These are phyloP conservation scores for Cochlearia excelsa DNA, from an alignment of 345 rosid species.

Conservation along the genomic window DNA sequence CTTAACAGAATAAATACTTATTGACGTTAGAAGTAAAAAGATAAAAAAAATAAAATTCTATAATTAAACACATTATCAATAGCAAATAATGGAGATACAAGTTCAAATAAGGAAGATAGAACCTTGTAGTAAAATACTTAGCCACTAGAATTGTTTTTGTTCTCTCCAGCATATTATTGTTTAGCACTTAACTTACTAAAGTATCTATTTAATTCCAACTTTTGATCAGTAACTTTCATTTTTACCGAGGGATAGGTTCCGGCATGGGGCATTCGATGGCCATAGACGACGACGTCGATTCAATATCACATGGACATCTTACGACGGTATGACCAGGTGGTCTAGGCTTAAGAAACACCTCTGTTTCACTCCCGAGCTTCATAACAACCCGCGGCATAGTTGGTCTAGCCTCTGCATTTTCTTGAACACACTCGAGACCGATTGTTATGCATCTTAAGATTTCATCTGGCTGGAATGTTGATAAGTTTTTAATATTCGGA, in stretches of 20 bases:
- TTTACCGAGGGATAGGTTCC: neutral
- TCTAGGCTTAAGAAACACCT: neutral
- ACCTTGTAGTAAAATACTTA: too few relatives aligned
- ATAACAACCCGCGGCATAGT: neutral
- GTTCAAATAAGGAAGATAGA: too few relatives aligned
- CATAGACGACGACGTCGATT: neutral
- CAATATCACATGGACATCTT: neutral
- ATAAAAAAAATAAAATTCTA: too few relatives aligned
- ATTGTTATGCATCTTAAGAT: conserved; percentile 1
- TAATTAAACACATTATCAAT: too few relatives aligned
- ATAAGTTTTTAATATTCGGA: neutral
- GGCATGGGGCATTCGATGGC: neutral
- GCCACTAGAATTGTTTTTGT: too few relatives aligned
- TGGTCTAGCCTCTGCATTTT: neutral
- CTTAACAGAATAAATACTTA: too few relatives aligned
- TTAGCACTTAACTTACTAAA: too few relatives aligned
- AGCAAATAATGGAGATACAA: too few relatives aligned
- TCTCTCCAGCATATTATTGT: too few relatives aligned
- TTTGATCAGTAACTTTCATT: too few relatives aligned
- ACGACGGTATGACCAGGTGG: neutral
- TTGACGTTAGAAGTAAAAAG: too few relatives aligned
- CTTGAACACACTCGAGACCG: conserved; percentile 3
- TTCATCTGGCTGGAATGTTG: neutral
- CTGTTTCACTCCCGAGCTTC: conserved; percentile 4
- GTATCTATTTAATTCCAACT: too few relatives aligned